Evolutionary conservation across 1,284 basidiomycete genomes (phyloP), one percentile per base, ranked within the genome.

Genomic region (Ganoderma meredithae): DNA sequence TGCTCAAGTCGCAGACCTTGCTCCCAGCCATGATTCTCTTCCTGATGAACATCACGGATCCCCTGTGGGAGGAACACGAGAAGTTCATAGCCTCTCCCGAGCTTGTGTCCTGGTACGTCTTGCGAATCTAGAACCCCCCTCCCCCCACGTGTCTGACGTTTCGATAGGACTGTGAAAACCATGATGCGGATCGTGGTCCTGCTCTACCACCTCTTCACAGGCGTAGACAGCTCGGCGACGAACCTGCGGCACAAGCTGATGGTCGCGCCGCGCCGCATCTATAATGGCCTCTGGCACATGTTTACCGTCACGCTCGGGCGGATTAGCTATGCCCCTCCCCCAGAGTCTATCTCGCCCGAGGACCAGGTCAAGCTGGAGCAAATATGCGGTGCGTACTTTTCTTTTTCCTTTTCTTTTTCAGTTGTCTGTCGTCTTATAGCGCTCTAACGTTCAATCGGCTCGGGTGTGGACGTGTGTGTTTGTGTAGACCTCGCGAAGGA

Each of bases 271-370:
- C 79, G 81, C 60, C 83, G 85, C 39, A 80, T 81, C 58, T 93
- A 91, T 78, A 89, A 87, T 71, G 90, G 90, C 25, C 78, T 93
- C n/a, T 83, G 84, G n/a, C 90, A 95, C 74, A 83, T 90, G 73
- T 95, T 95, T 74, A 87, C 91, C 43, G 88, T 94, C 10, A 87
- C 89, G 4, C 86, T 96, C 64, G 92, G 94, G 36, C 83, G 90
- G 66, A 82, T 96, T 65, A 88, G 89, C 64, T 95, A 89, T 72
- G 89, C 90, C 2, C 88, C 89, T 61, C 81, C 87, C 3, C 92
- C 92, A 9, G 84, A 87, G 40, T 91, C 88, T 84, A 76, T 92
- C 39, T 81, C 84, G 19, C 67, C 72, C 13, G 79, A 82, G 52
- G 78, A 83, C n/a, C 83, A 81, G 68, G 73, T 77, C 25, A 82